phyloP scores from a whole-genome alignment of 2,329 filamentous ascomycete species.

The Zalaria sp. region DNA sequence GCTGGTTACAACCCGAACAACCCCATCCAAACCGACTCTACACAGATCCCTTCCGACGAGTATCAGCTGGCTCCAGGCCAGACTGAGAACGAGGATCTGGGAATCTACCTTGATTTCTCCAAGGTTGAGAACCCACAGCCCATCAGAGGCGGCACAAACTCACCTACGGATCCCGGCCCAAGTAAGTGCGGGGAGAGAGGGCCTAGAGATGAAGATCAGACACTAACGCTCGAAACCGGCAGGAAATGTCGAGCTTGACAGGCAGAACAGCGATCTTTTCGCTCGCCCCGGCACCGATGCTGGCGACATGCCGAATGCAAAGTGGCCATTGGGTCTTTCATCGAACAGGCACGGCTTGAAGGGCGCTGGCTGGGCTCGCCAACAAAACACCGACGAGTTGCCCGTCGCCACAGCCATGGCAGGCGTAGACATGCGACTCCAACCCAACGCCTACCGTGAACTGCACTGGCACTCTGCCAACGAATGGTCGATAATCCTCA shows the following conservation, averaged over 20 bases:
- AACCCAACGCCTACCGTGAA: slow-evolving; percentile 19
- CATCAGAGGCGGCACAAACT: slow-evolving; percentile 21
- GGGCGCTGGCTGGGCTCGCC: slow-evolving; percentile 25
- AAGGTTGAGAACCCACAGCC: slow-evolving; percentile 26
- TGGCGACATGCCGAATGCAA: slow-evolving; percentile 24
- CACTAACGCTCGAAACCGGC: slow-evolving; percentile 6
- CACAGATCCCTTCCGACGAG: slow-evolving; percentile 18
- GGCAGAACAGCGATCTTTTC: slow-evolving; percentile 25
- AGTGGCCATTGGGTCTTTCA: slow-evolving; percentile 27
- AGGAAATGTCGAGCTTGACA: slow-evolving; percentile 19
- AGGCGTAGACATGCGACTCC: slow-evolving; percentile 27
- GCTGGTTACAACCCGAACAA: slow-evolving; percentile 20
- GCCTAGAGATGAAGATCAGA: background rate
- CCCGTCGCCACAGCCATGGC: slow-evolving; percentile 27
- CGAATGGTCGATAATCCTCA: slow-evolving; percentile 18
- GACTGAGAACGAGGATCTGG: slow-evolving; percentile 20
- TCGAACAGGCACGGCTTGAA: slow-evolving; percentile 25
- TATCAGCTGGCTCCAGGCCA: slow-evolving; percentile 24
- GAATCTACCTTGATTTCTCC: slow-evolving; percentile 24
- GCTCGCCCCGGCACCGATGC: slow-evolving; percentile 23
- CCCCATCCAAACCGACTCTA: slow-evolving; percentile 17
- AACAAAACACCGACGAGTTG: slow-evolving; percentile 24
- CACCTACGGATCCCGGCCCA: slow-evolving; percentile 25
- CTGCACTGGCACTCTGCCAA: slow-evolving; percentile 19
- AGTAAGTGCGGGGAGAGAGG: slow-evolving; percentile 5